Conservation (phyloP, 805 yeast species). For the Metschnikowia sp. region DNA sequence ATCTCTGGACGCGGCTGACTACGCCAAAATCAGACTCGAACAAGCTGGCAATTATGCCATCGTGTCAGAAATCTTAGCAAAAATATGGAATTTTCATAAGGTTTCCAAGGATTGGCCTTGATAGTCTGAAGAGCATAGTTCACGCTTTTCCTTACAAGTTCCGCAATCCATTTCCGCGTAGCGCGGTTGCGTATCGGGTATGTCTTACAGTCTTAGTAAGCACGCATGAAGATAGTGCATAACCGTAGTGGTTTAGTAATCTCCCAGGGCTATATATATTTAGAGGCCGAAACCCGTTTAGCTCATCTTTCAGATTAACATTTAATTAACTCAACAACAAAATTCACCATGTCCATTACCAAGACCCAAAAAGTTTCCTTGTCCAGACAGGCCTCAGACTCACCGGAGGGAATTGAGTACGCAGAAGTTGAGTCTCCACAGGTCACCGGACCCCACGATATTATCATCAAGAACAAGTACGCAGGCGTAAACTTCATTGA, state of each 20-base stretch:
- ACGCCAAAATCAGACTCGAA: too few relatives aligned
- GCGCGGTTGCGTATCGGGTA: too few relatives aligned
- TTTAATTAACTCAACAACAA: neutral
- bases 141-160: too few relatives aligned
- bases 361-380: constrained; percentile 53
- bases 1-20: too few relatives aligned
- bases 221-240: neutral
- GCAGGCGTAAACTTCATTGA: constrained; percentile 86
- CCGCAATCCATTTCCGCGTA: too few relatives aligned
- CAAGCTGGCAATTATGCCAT: too few relatives aligned
- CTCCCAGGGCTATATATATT: neutral
- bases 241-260: neutral
- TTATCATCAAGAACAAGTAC: constrained; percentile 69
- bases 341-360: constrained; percentile 37
- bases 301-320: neutral
- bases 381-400: constrained; percentile 52
- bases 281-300: too few relatives aligned
- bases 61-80: too few relatives aligned
- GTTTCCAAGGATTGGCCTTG: too few relatives aligned
- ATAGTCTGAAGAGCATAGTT: too few relatives aligned
- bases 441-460: constrained; percentile 47
- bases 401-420: constrained; percentile 56
- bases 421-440: constrained; percentile 59
- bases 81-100: too few relatives aligned
- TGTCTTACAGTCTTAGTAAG: neutral